These are phyloP conservation scores for Nothopassalora personata DNA, from an alignment of 2,329 filamentous ascomycete genomes.

Conservation along the genomic window DNA sequence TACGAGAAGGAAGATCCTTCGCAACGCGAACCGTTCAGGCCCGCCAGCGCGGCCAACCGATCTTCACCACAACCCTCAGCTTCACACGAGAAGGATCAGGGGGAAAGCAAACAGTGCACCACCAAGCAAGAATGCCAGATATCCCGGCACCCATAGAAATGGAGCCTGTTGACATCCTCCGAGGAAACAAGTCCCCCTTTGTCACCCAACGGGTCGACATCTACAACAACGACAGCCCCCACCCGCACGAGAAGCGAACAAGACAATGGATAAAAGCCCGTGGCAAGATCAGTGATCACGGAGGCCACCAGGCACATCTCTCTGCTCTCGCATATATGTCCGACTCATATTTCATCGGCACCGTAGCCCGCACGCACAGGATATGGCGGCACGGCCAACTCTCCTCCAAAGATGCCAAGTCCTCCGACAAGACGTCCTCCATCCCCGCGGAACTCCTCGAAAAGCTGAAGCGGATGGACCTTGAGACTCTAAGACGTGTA, in stretches of 20 bases:
- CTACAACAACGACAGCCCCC: constrained; percentile 46
- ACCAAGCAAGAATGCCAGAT: constrained; percentile 55
- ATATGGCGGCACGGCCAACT: constrained; percentile 63
- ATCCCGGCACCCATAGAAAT: constrained; percentile 39
- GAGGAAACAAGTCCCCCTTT: constrained; percentile 48
- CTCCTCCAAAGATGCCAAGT: constrained; percentile 17
- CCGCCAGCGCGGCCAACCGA: constrained; percentile 76
- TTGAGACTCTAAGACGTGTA: constrained; percentile 38
- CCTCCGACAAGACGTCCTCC: constrained; percentile 15
- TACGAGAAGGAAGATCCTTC: constrained; percentile 84
- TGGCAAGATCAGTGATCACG: constrained; percentile 66
- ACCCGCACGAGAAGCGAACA: constrained; percentile 62
- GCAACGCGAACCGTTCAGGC: constrained; percentile 95
- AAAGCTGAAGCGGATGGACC: constrained; percentile 42
- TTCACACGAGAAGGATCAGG: constrained; percentile 67
- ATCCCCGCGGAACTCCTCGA: constrained; percentile 40
- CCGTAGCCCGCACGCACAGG: constrained; percentile 72
- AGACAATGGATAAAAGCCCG: constrained; percentile 66
- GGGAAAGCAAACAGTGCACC: constrained; percentile 54
- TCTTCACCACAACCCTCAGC: constrained; percentile 92
- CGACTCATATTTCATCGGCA: constrained; percentile 90
- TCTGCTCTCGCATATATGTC: constrained; percentile 82
- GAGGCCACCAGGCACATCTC: constrained; percentile 75
- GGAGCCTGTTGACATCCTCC: constrained; percentile 31
- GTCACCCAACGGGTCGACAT: constrained; percentile 54